Evolutionary conservation across 768 basidiomycete species (phyloP).

Genomic region (Zangia roseola): DNA sequence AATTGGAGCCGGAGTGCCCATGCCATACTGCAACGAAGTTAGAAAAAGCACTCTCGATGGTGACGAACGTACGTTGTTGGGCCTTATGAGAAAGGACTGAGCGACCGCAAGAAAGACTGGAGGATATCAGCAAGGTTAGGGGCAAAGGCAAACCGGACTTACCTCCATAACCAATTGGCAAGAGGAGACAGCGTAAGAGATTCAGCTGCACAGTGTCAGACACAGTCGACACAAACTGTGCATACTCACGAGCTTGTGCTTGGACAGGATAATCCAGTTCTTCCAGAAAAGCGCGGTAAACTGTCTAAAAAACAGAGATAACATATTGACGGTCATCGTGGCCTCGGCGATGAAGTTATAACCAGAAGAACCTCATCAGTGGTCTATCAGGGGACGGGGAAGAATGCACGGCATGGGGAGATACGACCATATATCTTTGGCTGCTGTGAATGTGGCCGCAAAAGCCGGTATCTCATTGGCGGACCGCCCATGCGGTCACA

Average conservation of each 20-base stretch:
- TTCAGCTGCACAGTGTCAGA: conserved; percentile 44
- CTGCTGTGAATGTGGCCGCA: neutral
- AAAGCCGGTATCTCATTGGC: too few relatives aligned
- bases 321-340: conserved; percentile 15
- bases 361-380: neutral
- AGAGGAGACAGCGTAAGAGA: conserved; percentile 56
- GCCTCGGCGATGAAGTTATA: neutral
- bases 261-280: conserved; percentile 72
- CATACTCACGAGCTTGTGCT: conserved; percentile 58
- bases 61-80: conserved; percentile 50
- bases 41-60: neutral
- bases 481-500: too few relatives aligned
- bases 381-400: too few relatives aligned
- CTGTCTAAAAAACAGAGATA: conserved; percentile 56
- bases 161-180: conserved; percentile 62
- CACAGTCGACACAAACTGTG: neutral
- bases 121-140: neutral
- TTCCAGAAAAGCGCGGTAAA: conserved; percentile 62
- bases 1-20: conserved; percentile 57
- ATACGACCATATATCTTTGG: neutral
- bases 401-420: neutral
- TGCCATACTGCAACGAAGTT: conserved; percentile 47
- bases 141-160: neutral
- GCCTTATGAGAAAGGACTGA: conserved; percentile 55
- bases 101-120: conserved; percentile 60